Evolutionary conservation across 768 basidiomycete genomes (phyloP), one percentile per base, ranked within the genome.

Genomic region (Scleroderma citrinum): DNA sequence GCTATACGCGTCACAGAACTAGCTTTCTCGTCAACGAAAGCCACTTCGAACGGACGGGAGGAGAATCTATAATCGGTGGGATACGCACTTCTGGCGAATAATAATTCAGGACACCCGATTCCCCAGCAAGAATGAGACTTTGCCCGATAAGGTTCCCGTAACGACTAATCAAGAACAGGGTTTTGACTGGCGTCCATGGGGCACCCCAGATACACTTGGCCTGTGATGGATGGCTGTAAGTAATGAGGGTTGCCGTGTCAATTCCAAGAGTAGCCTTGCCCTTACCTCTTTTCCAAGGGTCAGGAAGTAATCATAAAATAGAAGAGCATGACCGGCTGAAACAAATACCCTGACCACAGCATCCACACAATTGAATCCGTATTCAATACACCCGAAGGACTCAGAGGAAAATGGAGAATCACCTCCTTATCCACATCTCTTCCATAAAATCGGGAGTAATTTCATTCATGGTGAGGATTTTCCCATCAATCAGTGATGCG

Each of bases 111-210:
- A 30, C 14, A 16, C 51, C 51, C 36, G 34, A 32, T 30, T 49
- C 51, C 26, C 46, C 41, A 14, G 55, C 29, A 7, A 43, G 32
- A 3, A 58, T 36, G 24, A 44, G 19, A 14, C 46, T 50, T 17
- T 59, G 56, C 13, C 41, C 45, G 3, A 57, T 13, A 11, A 59
- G 47, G 24, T 55, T 59, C 5, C 43, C 56, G 31, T 59, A 59
- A 23, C 58, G 56, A 37, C 50, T 55, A 19, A 57, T 13, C 10
- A 59, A 47, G 37, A 57, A 59, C 3, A 48, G 2, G 0, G 37
- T 21, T 47, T 52, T 59, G 10, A 48, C 41, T 7, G 20, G 16
- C 6, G 50, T 52, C 56, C 50, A 55, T 5, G 53, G 56, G 3
- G 53, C 46, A 10, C 44, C 13, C 58, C 58, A 59, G 39, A 59